Percentiles rank a stretch among this genome's conserved stretches.
Conservation (phyloP, 208 protist species). For the Acanthamoeba quina region DNA sequence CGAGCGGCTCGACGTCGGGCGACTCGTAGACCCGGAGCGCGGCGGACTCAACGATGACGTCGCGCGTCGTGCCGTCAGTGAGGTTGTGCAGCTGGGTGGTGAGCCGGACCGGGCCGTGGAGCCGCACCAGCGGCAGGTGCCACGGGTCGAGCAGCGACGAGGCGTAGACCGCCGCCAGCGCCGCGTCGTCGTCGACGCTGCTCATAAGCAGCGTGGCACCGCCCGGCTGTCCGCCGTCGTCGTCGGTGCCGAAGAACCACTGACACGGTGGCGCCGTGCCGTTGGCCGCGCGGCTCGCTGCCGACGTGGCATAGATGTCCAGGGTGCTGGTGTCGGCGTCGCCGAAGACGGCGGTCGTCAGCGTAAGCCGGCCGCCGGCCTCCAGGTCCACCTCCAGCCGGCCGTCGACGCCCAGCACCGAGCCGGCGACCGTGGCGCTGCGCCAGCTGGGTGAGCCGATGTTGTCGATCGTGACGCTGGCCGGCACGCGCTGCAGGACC, state of each 20-base stretch:
- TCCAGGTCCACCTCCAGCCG: neutral
- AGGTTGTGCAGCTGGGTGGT: neutral
- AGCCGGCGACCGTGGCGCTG: neutral
- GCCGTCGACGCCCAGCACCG: neutral
- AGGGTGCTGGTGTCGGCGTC: neutral
- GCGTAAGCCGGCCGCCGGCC: neutral
- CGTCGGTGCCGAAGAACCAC: neutral
- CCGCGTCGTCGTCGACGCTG: neutral
- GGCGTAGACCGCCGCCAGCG: neutral
- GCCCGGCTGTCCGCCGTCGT: neutral
- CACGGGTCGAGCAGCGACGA: neutral
- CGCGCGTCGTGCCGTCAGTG: neutral
- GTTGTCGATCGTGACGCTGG: neutral
- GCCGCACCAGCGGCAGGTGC: neutral
- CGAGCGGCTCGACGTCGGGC: neutral
- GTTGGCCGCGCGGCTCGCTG: neutral
- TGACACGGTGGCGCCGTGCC: neutral
- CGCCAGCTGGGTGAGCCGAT: neutral
- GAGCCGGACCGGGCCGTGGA: conserved; percentile 1
- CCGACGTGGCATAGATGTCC: neutral
- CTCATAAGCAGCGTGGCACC: neutral
- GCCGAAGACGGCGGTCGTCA: neutral
- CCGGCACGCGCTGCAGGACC: neutral
- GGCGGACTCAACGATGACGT: neutral
- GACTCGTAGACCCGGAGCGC: neutral